Evolutionary conservation across 495 filamentous ascomycete genomes (phyloP).

Genomic region (Annulohypoxylon bovei): DNA sequence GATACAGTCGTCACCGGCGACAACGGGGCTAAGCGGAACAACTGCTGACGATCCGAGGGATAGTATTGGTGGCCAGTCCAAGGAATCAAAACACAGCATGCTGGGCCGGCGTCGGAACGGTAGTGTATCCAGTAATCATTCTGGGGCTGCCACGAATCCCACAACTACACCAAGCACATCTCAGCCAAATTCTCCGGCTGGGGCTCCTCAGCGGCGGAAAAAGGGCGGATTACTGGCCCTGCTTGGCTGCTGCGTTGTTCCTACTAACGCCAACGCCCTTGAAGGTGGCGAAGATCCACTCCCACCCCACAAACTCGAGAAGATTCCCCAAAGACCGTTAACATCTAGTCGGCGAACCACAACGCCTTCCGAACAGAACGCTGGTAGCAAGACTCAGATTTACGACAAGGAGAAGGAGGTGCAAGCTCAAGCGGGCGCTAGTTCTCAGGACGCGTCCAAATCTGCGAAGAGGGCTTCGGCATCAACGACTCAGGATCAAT

Average conservation of each 20-base stretch:
- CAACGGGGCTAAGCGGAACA: constrained; percentile 71
- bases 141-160: constrained; percentile 57
- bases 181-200: constrained; percentile 58
- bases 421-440: constrained; percentile 31
- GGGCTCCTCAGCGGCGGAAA: constrained; percentile 62
- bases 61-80: constrained; percentile 67
- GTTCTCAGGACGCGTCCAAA: constrained; percentile 46
- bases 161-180: constrained; percentile 57
- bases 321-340: constrained; percentile 60
- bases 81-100: constrained; percentile 75
- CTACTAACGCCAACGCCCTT: constrained; percentile 69
- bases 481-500: constrained; percentile 55
- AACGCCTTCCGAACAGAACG: constrained; percentile 64
- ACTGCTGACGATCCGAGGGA: constrained; percentile 69
- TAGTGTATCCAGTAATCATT: constrained; percentile 67
- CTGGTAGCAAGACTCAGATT: constrained; percentile 58
- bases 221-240: constrained; percentile 76
- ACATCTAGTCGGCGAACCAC: constrained; percentile 65
- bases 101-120: constrained; percentile 72
- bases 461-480: constrained; percentile 57
- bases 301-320: constrained; percentile 72
- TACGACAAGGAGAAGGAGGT: constrained; percentile 56
- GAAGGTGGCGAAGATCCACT: constrained; percentile 68
- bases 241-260: constrained; percentile 81
- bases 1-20: constrained; percentile 67